Evolutionary conservation across 768 basidiomycete species (phyloP).

Genomic region (Mrakia hoshinonis): DNA sequence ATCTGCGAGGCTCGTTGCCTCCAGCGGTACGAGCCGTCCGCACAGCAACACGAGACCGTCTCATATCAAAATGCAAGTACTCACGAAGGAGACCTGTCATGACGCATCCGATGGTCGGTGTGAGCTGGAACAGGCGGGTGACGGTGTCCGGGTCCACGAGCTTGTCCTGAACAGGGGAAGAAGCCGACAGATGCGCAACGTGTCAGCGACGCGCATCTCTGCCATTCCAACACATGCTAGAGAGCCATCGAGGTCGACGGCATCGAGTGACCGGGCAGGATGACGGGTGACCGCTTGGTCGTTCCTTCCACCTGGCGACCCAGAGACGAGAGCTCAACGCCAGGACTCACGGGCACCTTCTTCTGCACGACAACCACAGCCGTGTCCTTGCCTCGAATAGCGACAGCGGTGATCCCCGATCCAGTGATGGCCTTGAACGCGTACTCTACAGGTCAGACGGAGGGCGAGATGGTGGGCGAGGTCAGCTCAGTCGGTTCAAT

Average conservation of each 20-base stretch:
- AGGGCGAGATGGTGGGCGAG: constrained; percentile 8
- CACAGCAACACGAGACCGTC: too few species aligned
- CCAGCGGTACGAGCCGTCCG: too few species aligned
- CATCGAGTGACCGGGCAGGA: too few species aligned
- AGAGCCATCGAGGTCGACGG: background rate
- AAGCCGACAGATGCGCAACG: background rate
- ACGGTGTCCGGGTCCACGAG: constrained; percentile 87
- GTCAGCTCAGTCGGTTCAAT: background rate
- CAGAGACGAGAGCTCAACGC: background rate
- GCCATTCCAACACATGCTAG: background rate
- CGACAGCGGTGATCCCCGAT: constrained; percentile 85
- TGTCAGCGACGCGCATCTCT: background rate
- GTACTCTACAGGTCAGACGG: constrained; percentile 57
- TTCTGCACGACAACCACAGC: constrained; percentile 94
- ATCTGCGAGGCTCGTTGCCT: too few species aligned
- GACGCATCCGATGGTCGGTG: constrained; percentile 91
- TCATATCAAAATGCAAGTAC: constrained; percentile 32
- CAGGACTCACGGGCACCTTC: constrained; percentile 77
- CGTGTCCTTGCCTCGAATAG: constrained; percentile 89
- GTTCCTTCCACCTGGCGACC: background rate
- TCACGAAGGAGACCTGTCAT: constrained; percentile 93
- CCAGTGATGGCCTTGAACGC: constrained; percentile 99
- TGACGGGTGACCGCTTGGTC: constrained; percentile 3
- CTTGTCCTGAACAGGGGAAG: constrained; percentile 64
- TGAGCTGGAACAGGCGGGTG: constrained; percentile 92